phyloP scores from a whole-genome alignment of 352 stramenopile genomes.

The Elongisporangium anandrum region DNA sequence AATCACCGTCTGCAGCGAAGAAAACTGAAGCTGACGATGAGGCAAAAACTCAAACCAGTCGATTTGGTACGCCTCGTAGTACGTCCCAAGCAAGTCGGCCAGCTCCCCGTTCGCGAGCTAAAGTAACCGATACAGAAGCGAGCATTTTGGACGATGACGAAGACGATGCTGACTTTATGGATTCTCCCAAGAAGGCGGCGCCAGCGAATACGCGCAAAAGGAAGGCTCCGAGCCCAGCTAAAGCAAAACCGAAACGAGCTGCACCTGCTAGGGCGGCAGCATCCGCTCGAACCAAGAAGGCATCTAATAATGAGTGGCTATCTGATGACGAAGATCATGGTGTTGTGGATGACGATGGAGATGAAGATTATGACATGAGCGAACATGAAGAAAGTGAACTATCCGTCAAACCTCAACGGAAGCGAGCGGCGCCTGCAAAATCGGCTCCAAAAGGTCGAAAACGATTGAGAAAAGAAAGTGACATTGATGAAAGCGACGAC shows the following conservation, averaged over 20 bases:
- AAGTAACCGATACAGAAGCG: slow-evolving; percentile 4
- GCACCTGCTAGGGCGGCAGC: slow-evolving; percentile 15
- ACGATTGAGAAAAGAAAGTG: slow-evolving; percentile 31
- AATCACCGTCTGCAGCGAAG: slow-evolving; percentile 1
- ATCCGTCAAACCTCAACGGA: slow-evolving; percentile 8
- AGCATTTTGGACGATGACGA: slow-evolving; percentile 11
- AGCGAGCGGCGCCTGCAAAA: slow-evolving; percentile 6
- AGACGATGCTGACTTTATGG: slow-evolving; percentile 7
- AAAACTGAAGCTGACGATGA: slow-evolving; percentile 2
- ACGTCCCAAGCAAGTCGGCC: background rate
- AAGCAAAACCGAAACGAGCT: slow-evolving; percentile 11
- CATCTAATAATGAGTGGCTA: slow-evolving; percentile 18
- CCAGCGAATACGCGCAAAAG: slow-evolving; percentile 17
- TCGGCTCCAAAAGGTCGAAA: slow-evolving; percentile 23
- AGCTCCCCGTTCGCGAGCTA: background rate
- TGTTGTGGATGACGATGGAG: slow-evolving; percentile 42
- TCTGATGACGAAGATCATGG: slow-evolving; percentile 42
- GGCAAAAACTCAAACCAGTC: slow-evolving; percentile 11
- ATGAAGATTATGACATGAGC: slow-evolving; percentile 58
- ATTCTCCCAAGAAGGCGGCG: slow-evolving; percentile 5
- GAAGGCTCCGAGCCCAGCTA: slow-evolving; percentile 8
- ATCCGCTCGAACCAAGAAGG: slow-evolving; percentile 14
- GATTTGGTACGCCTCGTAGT: slow-evolving; percentile 14
- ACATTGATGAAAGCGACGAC: slow-evolving; percentile 27
- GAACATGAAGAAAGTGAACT: slow-evolving; percentile 39